A percentile compares a stretch with the other conserved stretches of the same genome.
These are phyloP conservation scores for Neodidymelliopsis sp. DNA, from an alignment of 2,329 filamentous ascomycete species.

Conservation along the genomic window DNA sequence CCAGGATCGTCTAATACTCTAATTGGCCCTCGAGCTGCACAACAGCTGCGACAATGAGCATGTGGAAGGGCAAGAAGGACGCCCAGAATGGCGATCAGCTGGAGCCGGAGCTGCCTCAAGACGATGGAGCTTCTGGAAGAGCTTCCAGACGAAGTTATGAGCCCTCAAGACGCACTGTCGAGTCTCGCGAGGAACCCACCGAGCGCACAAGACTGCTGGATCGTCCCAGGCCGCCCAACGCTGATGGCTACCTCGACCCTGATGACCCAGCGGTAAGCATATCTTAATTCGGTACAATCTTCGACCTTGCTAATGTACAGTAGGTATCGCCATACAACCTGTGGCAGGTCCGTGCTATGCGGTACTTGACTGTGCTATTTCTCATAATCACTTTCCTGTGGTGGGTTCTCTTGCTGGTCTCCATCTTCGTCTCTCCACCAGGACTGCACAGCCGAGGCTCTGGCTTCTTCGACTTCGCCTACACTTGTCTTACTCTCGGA, in stretches of 20 bases:
- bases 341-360: slow-evolving; percentile 83
- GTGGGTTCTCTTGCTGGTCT: slow-evolving; percentile 91
- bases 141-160: slow-evolving; percentile 41
- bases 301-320: neutral
- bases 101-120: slow-evolving; percentile 22
- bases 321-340: slow-evolving; percentile 89
- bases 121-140: slow-evolving; percentile 33
- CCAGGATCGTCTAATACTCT: neutral
- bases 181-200: slow-evolving; percentile 61
- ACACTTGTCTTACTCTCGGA: slow-evolving; percentile 77
- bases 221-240: slow-evolving; percentile 54
- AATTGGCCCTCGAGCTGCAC: slow-evolving; percentile 23
- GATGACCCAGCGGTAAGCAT: slow-evolving; percentile 79
- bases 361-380: slow-evolving; percentile 80
- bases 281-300: neutral
- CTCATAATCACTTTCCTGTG: slow-evolving; percentile 80
- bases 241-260: slow-evolving; percentile 74
- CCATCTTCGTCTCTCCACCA: slow-evolving; percentile 88
- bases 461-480: slow-evolving; percentile 90
- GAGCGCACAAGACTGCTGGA: slow-evolving; percentile 74
- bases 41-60: slow-evolving; percentile 46
- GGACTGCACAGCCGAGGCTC: slow-evolving; percentile 85
- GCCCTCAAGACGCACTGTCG: slow-evolving; percentile 42
- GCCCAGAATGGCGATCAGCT: slow-evolving; percentile 51
- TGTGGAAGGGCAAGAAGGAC: slow-evolving; percentile 64